phyloP scores from a whole-genome alignment of 805 yeast species.

The Phaffomyces opuntiae region DNA sequence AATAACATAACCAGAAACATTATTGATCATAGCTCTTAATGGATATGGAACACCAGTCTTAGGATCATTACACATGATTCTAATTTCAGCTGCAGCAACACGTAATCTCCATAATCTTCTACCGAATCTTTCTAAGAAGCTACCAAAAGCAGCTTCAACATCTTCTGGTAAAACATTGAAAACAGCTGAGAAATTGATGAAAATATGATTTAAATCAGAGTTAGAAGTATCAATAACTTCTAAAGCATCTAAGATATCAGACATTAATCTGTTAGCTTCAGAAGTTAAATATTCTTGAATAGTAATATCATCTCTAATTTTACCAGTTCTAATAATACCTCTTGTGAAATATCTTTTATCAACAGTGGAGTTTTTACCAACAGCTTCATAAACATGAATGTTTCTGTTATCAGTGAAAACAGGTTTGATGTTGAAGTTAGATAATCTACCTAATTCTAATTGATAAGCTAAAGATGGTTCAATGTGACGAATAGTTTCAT shows the following conservation, averaged over 20 bases:
- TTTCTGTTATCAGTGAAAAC: conserved; percentile 94
- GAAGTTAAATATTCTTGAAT: conserved; percentile 92
- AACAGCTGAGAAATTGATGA: conserved; percentile 93
- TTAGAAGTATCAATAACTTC: conserved; percentile 92
- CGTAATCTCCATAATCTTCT: conserved; percentile 94
- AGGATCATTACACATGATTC: conserved; percentile 92
- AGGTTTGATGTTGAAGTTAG: conserved; percentile 92
- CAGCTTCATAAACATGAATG: conserved; percentile 94
- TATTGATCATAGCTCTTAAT: conserved; percentile 91
- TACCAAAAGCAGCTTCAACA: conserved; percentile 96
- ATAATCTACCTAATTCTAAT: conserved; percentile 87
- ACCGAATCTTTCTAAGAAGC: conserved; percentile 96
- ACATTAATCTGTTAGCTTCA: conserved; percentile 93
- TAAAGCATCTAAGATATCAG: conserved; percentile 89
- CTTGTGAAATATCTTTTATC: conserved; percentile 96
- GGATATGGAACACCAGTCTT: conserved; percentile 87
- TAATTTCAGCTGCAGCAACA: conserved; percentile 94
- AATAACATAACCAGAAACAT: conserved; percentile 95
- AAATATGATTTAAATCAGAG: conserved; percentile 94
- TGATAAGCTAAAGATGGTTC: conserved; percentile 99
- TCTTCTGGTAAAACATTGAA: conserved; percentile 93
- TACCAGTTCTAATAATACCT: conserved; percentile 95
- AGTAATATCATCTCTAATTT: conserved; percentile 86
- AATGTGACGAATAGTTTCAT: conserved; percentile 91
- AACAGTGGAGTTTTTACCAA: conserved; percentile 86